These are phyloP conservation scores for Marchantia paleacea DNA, from an alignment of 225 moss, liverwort and hornwort species.

Conservation along the genomic window DNA sequence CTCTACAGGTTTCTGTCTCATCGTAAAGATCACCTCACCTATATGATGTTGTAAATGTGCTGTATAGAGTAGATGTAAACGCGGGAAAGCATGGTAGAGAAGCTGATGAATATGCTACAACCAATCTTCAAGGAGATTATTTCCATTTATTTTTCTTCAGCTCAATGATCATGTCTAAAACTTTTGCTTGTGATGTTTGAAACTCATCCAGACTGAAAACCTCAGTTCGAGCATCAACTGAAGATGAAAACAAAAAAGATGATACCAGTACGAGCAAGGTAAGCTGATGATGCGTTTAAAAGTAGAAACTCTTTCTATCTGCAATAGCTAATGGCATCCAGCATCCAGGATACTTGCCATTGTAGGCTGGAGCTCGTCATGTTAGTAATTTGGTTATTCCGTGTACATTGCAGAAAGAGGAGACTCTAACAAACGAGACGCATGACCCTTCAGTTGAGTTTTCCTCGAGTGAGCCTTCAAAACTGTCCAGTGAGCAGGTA, in stretches of 20 bases:
- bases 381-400: background rate
- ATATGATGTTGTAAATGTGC: too few relatives aligned
- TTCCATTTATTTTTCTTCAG: too few relatives aligned
- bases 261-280: conserved; percentile 14
- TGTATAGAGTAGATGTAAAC: background rate
- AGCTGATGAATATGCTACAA: background rate
- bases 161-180: background rate
- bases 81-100: background rate
- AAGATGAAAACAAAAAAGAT: conserved; percentile 21
- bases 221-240: conserved; percentile 18
- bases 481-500: conserved; percentile 7
- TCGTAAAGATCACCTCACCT: background rate
- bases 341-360: background rate
- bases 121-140: background rate
- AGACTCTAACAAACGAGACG: conserved; percentile 10
- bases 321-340: background rate
- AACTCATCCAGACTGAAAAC: conserved; percentile 22
- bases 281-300: background rate
- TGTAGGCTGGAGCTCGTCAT: background rate
- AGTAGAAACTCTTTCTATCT: background rate
- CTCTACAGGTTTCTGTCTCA: background rate
- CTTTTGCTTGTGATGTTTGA: background rate
- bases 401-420: conserved; percentile 18
- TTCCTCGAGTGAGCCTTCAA: conserved; percentile 6
- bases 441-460: background rate